Conservation (phyloP, 495 filamentous ascomycete species). For the Aspergillus bridgeri region DNA sequence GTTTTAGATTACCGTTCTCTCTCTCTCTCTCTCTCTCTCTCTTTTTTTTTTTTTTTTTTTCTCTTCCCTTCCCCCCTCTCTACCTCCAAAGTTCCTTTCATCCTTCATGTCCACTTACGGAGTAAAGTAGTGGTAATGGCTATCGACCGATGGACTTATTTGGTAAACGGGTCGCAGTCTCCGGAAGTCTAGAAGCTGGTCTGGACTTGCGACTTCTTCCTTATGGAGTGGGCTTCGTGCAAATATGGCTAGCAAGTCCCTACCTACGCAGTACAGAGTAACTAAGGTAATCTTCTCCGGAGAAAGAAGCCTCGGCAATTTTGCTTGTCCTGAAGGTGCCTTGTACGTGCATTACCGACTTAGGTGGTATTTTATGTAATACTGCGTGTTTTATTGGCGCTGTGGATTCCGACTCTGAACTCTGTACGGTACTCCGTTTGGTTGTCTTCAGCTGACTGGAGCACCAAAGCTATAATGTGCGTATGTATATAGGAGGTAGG, state of each 20-base stretch:
- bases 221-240: not conserved
- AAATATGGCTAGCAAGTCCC: not conserved
- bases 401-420: not conserved
- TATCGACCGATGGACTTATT: not conserved
- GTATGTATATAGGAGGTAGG: no score
- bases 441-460: no score
- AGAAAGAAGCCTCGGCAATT: not conserved
- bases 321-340: not conserved
- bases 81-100: no score
- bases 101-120: no score
- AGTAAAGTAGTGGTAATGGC: no score
- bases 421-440: no score
- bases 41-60: not conserved
- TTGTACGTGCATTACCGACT: not conserved
- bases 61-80: no score
- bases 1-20: conserved; percentile 1
- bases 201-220: not conserved
- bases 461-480: no score
- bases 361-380: not conserved
- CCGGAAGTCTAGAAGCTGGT: not conserved
- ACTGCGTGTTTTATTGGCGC: no score
- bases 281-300: not conserved
- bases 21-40: no score
- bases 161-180: not conserved
- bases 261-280: no score